Conservation (phyloP, 345 rosid species). For the Eucalyptus melliodora region DNA sequence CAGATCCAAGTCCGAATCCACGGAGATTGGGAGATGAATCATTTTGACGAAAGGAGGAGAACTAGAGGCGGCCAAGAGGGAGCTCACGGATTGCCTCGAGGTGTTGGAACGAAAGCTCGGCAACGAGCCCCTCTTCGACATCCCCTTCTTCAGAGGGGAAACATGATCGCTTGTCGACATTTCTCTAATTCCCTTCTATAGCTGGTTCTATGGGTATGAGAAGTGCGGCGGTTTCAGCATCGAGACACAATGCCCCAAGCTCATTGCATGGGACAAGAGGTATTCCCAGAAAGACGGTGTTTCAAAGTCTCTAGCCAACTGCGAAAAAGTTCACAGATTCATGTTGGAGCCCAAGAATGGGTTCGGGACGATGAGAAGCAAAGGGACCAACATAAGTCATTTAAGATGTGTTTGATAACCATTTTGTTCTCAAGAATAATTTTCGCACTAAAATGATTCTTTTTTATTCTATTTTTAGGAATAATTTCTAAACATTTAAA, state of each 20-base stretch:
- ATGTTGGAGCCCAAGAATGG: background rate
- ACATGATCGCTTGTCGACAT: constrained; percentile 8
- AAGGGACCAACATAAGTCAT: background rate
- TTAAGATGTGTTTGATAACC: accelerated
- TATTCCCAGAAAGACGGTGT: constrained; percentile 13
- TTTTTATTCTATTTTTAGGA: too few relatives aligned
- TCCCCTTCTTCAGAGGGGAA: background rate
- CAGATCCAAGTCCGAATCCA: background rate
- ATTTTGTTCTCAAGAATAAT: accelerated
- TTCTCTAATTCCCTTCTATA: background rate
- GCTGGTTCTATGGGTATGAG: constrained; percentile 9
- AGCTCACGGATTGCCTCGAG: constrained; percentile 2
- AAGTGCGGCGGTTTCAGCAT: background rate
- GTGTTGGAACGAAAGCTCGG: constrained; percentile 5
- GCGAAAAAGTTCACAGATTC: background rate
- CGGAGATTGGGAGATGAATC: background rate
- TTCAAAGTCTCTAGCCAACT: constrained; percentile 2
- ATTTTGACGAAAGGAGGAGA: constrained; percentile 3
- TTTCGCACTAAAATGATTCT: accelerated
- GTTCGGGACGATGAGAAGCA: background rate
- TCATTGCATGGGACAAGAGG: constrained; percentile 9
- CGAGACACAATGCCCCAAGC: constrained; percentile 5
- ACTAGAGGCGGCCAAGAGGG: constrained; percentile 7
- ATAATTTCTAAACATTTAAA: too few relatives aligned
- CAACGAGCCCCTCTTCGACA: constrained; percentile 5